These are phyloP conservation scores for Annulohypoxylon truncatum DNA, from an alignment of 2,329 filamentous ascomycete species.

Conservation along the genomic window DNA sequence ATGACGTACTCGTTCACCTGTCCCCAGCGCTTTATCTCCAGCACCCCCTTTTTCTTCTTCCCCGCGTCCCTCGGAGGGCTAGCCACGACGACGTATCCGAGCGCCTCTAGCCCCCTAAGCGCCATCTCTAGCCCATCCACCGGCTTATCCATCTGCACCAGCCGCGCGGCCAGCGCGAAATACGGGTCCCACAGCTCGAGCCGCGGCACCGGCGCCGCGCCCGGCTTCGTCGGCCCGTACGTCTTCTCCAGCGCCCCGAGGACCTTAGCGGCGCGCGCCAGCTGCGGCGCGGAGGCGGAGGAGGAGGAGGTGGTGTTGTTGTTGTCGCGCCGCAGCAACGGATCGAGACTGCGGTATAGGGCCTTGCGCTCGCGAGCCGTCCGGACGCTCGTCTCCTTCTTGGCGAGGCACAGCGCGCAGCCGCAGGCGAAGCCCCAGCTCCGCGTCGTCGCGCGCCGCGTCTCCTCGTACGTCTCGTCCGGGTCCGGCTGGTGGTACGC, in stretches of 20 bases:
- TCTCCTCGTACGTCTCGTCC: conserved; percentile 45
- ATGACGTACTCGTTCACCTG: conserved; percentile 1
- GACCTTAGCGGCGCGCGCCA: conserved; percentile 23
- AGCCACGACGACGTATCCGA: conserved; percentile 44
- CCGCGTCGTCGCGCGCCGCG: conserved; percentile 48
- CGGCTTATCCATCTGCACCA: neutral
- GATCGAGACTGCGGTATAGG: conserved; percentile 17
- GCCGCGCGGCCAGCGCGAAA: conserved; percentile 28
- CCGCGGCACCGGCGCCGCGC: conserved; percentile 23
- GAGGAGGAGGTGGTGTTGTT: too few species aligned
- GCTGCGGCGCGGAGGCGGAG: neutral
- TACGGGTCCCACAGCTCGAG: conserved; percentile 42
- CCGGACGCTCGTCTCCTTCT: conserved; percentile 36
- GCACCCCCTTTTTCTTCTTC: conserved; percentile 1
- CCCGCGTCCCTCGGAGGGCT: neutral
- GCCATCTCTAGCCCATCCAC: conserved; percentile 35
- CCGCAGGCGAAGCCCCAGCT: conserved; percentile 57
- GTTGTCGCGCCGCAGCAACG: neutral
- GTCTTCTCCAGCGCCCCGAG: conserved; percentile 43
- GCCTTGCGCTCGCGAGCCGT: conserved; percentile 33
- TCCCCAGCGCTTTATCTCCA: conserved; percentile 46
- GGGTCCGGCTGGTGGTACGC: conserved; percentile 50
- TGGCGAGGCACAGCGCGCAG: conserved; percentile 54
- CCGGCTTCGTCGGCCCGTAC: conserved; percentile 30
- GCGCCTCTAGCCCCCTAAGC: conserved; percentile 43